phyloP scores from a whole-genome alignment of 2,329 filamentous ascomycete genomes.

The Exophiala xenobiotica region DNA sequence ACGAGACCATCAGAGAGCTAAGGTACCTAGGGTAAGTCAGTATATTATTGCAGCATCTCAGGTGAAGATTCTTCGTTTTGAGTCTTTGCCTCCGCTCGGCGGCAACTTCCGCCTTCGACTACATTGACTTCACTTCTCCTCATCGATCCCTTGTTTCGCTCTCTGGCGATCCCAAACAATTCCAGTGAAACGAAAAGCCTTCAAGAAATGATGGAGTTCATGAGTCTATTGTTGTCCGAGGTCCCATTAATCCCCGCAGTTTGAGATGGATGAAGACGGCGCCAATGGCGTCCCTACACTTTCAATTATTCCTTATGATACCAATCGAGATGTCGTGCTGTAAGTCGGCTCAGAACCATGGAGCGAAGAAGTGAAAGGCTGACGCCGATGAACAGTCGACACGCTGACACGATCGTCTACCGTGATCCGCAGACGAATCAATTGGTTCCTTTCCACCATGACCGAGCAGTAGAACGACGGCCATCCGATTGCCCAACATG shows the following conservation, averaged over 20 bases:
- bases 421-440: constrained; percentile 82
- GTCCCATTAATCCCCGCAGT: background rate
- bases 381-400: constrained; percentile 68
- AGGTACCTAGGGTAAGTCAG: too few relatives aligned
- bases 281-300: constrained; percentile 15
- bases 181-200: too few relatives aligned
- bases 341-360: constrained; percentile 35
- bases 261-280: constrained; percentile 22
- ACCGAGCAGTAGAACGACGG: constrained; percentile 51
- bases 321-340: constrained; percentile 47
- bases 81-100: background rate
- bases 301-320: constrained; percentile 34
- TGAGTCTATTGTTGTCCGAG: background rate
- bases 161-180: too few relatives aligned
- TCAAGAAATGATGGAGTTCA: background rate
- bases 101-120: background rate
- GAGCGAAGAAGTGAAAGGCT: too few relatives aligned
- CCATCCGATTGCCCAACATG: constrained; percentile 81
- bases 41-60: too few relatives aligned
- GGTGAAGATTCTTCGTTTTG: background rate
- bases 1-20: too few relatives aligned
- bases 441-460: constrained; percentile 62
- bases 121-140: background rate
- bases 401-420: constrained; percentile 88
- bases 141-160: background rate